Conservation (phyloP, 495 filamentous ascomycete genomes). For the Xylaria venustula region DNA sequence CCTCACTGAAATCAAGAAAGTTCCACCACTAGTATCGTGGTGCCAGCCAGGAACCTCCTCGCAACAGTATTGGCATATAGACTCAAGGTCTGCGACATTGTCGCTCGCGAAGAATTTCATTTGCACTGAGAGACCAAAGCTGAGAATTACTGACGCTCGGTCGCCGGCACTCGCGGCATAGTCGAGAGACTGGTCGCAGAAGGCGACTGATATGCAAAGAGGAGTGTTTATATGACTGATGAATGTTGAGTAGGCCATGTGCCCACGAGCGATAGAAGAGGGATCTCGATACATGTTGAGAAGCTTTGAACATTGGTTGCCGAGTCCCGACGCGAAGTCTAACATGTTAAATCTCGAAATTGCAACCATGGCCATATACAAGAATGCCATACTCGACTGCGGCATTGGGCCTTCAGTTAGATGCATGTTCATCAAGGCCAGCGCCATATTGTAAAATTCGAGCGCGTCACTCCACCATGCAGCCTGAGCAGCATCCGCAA, state of each 20-base stretch:
- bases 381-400: slow-evolving; percentile 73
- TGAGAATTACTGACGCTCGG: slow-evolving; percentile 70
- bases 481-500: slow-evolving; percentile 74
- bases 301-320: slow-evolving; percentile 61
- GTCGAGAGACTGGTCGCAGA: slow-evolving; percentile 68
- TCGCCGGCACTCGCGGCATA: slow-evolving; percentile 70
- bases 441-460: slow-evolving; percentile 72
- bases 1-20: slow-evolving; percentile 64
- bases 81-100: slow-evolving; percentile 72
- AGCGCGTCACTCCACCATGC: slow-evolving; percentile 78
- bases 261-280: slow-evolving; percentile 67
- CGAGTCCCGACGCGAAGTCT: slow-evolving; percentile 64
- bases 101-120: slow-evolving; percentile 72
- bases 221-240: slow-evolving; percentile 69
- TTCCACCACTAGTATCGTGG: slow-evolving; percentile 75
- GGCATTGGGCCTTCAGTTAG: slow-evolving; percentile 64
- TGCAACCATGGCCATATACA: slow-evolving; percentile 71
- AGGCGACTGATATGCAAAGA: slow-evolving; percentile 56
- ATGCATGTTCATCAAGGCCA: slow-evolving; percentile 69
- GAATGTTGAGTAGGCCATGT: slow-evolving; percentile 71
- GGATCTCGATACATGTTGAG: slow-evolving; percentile 66
- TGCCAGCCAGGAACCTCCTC: slow-evolving; percentile 76
- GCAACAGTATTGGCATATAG: slow-evolving; percentile 67
- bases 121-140: slow-evolving; percentile 68
- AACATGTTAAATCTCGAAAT: slow-evolving; percentile 71